Evolutionary conservation across 2,329 filamentous ascomycete genomes (phyloP), one percentile per base, ranked within the genome.

Genomic region (Pseudohalonectria lignicola): DNA sequence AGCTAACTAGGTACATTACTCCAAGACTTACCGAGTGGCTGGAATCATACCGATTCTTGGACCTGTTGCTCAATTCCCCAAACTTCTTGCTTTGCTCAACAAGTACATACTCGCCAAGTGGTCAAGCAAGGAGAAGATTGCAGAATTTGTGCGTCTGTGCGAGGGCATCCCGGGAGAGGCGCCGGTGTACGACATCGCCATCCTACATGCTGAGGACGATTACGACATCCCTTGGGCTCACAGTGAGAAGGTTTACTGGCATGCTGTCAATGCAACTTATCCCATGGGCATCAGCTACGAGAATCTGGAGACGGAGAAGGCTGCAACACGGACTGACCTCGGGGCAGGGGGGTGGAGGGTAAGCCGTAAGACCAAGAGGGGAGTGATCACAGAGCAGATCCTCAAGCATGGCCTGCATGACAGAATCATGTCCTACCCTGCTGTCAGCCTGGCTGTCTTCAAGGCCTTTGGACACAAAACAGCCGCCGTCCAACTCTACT

Each of bases 1-100:
- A n/a, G n/a, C n/a, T n/a, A n/a, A n/a, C n/a, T n/a, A n/a, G n/a
- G n/a, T n/a, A n/a, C n/a, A n/a, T n/a, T n/a, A n/a, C n/a, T n/a
- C n/a, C n/a, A n/a, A n/a, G n/a, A 78, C 73, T 0, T 80, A 79
- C 49, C 63, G 68, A 3, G 54, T 79, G 4, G 74, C 63, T 1
- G 71, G 73, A 1, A 63, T 56, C 0, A 55, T 79, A 6, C 74
- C 73, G 1, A 52, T 79, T 0, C 55, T 79, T 1, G 64, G 61
- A 1, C 74, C 72, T 0, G 41, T 78, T 2, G 62, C 64, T 0
- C 53, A 53, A 5, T 66, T 74, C 33, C 68, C 71, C 0, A 42
- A 50, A 2, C 47, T 71, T 1, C 57, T 73, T 21, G 46, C 52
- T 2, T 65, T 63, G 39, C 56, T 78, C 29, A 33, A 63, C 32